Conservation (phyloP, 148 eudicot genomes). For the Silene uniflora region DNA sequence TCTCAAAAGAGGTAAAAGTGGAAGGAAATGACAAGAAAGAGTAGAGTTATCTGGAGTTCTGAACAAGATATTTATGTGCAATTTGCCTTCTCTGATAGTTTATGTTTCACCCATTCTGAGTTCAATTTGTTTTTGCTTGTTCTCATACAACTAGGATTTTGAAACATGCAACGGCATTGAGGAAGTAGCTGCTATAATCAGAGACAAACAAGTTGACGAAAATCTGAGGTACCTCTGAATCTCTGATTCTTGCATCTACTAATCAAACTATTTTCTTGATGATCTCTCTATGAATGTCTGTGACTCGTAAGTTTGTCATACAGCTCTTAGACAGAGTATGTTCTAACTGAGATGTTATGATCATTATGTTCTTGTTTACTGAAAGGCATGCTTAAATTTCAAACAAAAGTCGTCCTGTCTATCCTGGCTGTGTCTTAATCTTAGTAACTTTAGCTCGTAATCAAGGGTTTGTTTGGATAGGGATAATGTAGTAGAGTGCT, state of each 20-base stretch:
- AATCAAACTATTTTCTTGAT: neutral
- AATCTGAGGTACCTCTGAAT: slow-evolving; percentile 62
- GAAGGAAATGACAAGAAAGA: neutral
- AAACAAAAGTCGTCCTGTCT: neutral
- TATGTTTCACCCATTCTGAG: neutral
- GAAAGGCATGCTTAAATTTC: neutral
- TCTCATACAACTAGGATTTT: slow-evolving; percentile 49
- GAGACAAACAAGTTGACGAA: slow-evolving; percentile 90
- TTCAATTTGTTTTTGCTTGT: slow-evolving; percentile 8
- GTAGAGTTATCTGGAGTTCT: neutral
- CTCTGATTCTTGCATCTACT: slow-evolving; percentile 8
- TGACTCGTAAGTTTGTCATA: slow-evolving; percentile 1
- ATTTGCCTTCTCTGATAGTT: neutral
- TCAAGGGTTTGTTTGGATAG: neutral
- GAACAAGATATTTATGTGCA: neutral
- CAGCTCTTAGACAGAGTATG: neutral
- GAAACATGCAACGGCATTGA: slow-evolving; percentile 86
- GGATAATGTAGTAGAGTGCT: neutral
- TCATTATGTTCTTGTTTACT: neutral
- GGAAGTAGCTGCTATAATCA: slow-evolving; percentile 82
- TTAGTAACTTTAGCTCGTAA: neutral
- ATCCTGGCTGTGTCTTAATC: neutral
- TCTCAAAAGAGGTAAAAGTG: neutral
- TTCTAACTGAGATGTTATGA: neutral
- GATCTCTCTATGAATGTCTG: neutral